Conservation (phyloP, 352 stramenopile species). For the Globisporangium mamillatum region DNA sequence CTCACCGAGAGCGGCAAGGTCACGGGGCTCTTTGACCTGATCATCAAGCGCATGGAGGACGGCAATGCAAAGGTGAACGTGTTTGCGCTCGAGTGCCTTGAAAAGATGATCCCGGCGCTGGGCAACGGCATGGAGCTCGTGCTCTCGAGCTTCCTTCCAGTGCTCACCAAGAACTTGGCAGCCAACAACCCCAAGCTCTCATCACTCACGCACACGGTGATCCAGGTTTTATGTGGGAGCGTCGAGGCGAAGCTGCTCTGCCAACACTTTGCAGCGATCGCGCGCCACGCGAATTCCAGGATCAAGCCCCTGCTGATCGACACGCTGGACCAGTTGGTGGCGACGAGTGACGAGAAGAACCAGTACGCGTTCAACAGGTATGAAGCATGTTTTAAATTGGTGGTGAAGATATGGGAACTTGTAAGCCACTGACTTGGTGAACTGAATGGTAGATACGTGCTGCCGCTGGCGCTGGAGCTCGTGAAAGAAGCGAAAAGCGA, state of each 20-base stretch:
- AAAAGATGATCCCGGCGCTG: conserved; percentile 44
- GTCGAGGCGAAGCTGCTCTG: conserved; percentile 53
- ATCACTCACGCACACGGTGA: conserved; percentile 31
- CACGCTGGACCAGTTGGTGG: conserved; percentile 39
- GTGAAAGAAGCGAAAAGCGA: conserved; percentile 77
- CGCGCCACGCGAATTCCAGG: conserved; percentile 49
- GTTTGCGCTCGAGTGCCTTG: conserved; percentile 55
- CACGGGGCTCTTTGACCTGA: conserved; percentile 56
- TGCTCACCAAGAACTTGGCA: conserved; percentile 52
- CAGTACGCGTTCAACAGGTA: conserved; percentile 51
- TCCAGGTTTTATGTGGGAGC: conserved; percentile 44
- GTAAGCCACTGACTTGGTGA: neutral
- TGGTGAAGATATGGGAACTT: neutral
- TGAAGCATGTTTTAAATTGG: neutral
- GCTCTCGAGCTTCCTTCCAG: conserved; percentile 49
- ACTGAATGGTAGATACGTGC: conserved; percentile 39
- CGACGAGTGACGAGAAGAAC: conserved; percentile 42
- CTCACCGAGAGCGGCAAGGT: conserved; percentile 48
- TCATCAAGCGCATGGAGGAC: conserved; percentile 73
- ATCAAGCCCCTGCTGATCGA: conserved; percentile 59
- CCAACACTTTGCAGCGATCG: conserved; percentile 50
- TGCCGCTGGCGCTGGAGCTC: conserved; percentile 64
- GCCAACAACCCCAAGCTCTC: conserved; percentile 54
- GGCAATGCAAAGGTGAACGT: conserved; percentile 74
- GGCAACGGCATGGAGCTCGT: conserved; percentile 58